Evolutionary conservation across 805 yeast genomes (phyloP).

Genomic region (Lipomyces sp.): DNA sequence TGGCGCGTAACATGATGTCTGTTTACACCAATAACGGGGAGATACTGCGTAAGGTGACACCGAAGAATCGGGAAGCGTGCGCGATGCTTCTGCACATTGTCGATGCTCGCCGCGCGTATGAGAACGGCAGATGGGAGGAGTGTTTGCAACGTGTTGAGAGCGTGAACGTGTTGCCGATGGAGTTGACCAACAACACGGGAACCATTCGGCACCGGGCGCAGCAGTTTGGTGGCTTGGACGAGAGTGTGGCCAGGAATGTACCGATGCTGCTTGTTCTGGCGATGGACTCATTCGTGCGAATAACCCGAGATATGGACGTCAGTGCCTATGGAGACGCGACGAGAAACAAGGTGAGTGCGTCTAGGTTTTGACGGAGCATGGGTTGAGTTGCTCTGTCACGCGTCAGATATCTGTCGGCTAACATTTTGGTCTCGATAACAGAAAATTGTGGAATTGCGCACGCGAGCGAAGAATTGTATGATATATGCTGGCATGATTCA

Average conservation of each 20-base stretch:
- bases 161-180: slow-evolving; percentile 70
- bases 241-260: slow-evolving; percentile 73
- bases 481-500: slow-evolving; percentile 94
- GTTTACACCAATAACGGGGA: slow-evolving; percentile 59
- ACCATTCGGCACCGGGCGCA: slow-evolving; percentile 71
- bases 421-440: slow-evolving; percentile 40
- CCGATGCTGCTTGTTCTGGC: slow-evolving; percentile 80
- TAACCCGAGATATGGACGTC: slow-evolving; percentile 48
- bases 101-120: slow-evolving; percentile 64
- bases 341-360: slow-evolving; percentile 36
- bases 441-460: slow-evolving; percentile 59
- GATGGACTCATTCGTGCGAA: slow-evolving; percentile 73
- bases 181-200: slow-evolving; percentile 52
- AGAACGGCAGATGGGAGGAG: slow-evolving; percentile 61
- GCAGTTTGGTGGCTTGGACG: slow-evolving; percentile 67
- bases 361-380: slow-evolving; percentile 37
- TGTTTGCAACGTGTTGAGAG: slow-evolving; percentile 60
- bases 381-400: neutral
- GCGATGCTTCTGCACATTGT: slow-evolving; percentile 67
- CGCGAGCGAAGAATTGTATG: slow-evolving; percentile 84
- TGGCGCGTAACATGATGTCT: slow-evolving; percentile 48
- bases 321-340: slow-evolving; percentile 36
- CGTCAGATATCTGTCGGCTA: slow-evolving; percentile 1
- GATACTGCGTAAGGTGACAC: slow-evolving; percentile 60
- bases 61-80: slow-evolving; percentile 67